Conservation (phyloP, 2,329 filamentous ascomycete species). For the Canariomyces notabilis region DNA sequence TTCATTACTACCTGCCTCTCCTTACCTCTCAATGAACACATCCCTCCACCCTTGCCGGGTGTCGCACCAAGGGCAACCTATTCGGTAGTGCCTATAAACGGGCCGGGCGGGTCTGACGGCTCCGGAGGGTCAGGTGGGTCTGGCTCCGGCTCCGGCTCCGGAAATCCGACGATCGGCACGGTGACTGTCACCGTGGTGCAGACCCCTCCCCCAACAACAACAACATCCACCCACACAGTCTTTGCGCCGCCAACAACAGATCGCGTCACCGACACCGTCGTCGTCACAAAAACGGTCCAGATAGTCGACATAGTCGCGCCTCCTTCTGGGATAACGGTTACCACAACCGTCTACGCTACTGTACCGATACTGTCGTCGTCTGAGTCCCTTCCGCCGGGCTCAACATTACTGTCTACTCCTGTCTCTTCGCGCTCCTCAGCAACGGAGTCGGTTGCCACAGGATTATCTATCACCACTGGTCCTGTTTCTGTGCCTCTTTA, state of each 20-base stretch:
- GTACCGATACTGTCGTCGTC: slow-evolving; percentile 8
- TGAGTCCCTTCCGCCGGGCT: slow-evolving; percentile 1
- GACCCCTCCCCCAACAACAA: slow-evolving; percentile 29
- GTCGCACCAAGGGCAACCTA: slow-evolving; percentile 33
- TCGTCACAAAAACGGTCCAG: slow-evolving; percentile 30
- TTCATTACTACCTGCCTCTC: slow-evolving; percentile 21
- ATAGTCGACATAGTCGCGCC: slow-evolving; percentile 28
- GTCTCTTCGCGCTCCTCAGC: slow-evolving; percentile 13
- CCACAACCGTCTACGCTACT: slow-evolving; percentile 4
- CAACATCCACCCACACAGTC: slow-evolving; percentile 27
- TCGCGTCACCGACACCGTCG: slow-evolving; percentile 29
- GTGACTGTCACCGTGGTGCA: slow-evolving; percentile 23
- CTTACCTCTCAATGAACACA: slow-evolving; percentile 28
- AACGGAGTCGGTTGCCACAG: slow-evolving; percentile 7
- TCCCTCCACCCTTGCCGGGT: slow-evolving; percentile 6
- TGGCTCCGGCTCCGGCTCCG: slow-evolving; percentile 15
- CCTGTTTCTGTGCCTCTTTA: slow-evolving; percentile 16
- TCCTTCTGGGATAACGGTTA: slow-evolving; percentile 8
- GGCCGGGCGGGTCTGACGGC: slow-evolving; percentile 17
- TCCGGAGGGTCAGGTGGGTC: slow-evolving; percentile 12
- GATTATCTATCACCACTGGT: slow-evolving; percentile 21
- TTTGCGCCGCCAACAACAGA: slow-evolving; percentile 27
- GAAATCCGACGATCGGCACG: slow-evolving; percentile 1
- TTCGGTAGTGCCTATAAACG: slow-evolving; percentile 36
- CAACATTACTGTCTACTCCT: slow-evolving; percentile 3